Evolutionary conservation across 179 eudicot species (phyloP).

Genomic region (Nepenthes alata): DNA sequence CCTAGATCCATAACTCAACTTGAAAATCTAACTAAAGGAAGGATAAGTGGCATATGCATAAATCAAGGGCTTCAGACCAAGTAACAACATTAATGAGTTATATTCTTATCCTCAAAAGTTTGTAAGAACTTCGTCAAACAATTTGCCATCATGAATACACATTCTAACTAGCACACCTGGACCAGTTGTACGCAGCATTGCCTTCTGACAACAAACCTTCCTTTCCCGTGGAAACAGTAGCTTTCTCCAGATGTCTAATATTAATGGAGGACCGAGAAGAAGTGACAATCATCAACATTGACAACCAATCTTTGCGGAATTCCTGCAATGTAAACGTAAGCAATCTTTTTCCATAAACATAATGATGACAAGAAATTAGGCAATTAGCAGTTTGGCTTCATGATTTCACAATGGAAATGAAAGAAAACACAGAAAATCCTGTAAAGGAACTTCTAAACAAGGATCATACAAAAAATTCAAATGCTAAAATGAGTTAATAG

Average conservation of each 20-base stretch:
- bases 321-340: slow-evolving; percentile 41
- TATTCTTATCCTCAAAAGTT: neutral
- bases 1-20: neutral
- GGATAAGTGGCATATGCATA: neutral
- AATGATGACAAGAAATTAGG: neutral
- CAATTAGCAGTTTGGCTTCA: neutral
- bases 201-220: slow-evolving; percentile 96
- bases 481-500: no score
- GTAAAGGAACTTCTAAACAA: neutral
- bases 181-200: slow-evolving; percentile 91
- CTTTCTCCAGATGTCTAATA: slow-evolving; percentile 95
- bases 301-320: slow-evolving; percentile 92
- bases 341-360: neutral
- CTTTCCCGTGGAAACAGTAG: slow-evolving; percentile 97
- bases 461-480: neutral
- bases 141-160: no score
- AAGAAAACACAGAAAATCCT: neutral
- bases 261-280: slow-evolving; percentile 94
- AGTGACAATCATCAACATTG: slow-evolving; percentile 84
- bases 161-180: slow-evolving; percentile 41
- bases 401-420: neutral
- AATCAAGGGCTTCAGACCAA: neutral
- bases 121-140: neutral
- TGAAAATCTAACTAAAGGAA: neutral
- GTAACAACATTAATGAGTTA: neutral